phyloP scores from a whole-genome alignment of 805 yeast species.

The Yamadazyma insecticola region DNA sequence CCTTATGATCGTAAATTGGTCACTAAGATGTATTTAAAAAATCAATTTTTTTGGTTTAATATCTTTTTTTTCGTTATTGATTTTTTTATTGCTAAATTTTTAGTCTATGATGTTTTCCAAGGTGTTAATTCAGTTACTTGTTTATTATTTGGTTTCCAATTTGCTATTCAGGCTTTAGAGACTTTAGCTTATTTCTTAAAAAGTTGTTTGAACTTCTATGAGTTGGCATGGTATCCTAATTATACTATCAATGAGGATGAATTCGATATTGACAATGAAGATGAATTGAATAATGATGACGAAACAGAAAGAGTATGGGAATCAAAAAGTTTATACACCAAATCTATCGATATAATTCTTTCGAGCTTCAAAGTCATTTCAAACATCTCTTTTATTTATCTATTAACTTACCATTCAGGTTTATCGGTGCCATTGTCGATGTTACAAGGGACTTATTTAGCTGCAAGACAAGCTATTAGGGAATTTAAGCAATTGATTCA shows the following conservation, averaged over 20 bases:
- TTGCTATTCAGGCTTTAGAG: conserved; percentile 58
- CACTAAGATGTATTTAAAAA: conserved; percentile 30
- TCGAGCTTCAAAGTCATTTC: conserved; percentile 34
- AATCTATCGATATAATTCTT: conserved; percentile 51
- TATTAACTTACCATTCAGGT: conserved; percentile 28
- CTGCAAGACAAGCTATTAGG: conserved; percentile 25
- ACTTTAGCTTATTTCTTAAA: conserved; percentile 43
- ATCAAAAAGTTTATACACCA: conserved; percentile 53
- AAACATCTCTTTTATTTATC: conserved; percentile 27
- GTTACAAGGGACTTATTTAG: conserved; percentile 42
- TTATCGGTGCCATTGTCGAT: conserved; percentile 32
- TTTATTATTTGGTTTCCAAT: conserved; percentile 71
- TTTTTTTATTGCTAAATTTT: conserved; percentile 45
- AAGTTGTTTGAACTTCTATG: conserved; percentile 50
- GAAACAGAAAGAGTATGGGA: conserved; percentile 72
- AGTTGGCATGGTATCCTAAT: conserved; percentile 42
- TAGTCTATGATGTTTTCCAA: conserved; percentile 53
- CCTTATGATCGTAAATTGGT: conserved; percentile 12
- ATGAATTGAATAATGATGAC: conserved; percentile 19
- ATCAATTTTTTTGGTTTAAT: conserved; percentile 36
- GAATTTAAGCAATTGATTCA: conserved; percentile 42
- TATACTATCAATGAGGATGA: conserved; percentile 21
- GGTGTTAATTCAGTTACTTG: conserved; percentile 51
- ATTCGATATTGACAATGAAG: conserved; percentile 18
- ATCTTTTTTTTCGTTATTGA: conserved; percentile 46